Percentiles rank a stretch among this genome's conserved stretches.
phyloP scores from a whole-genome alignment of 805 yeast species.

The Teunomyces cretensis region DNA sequence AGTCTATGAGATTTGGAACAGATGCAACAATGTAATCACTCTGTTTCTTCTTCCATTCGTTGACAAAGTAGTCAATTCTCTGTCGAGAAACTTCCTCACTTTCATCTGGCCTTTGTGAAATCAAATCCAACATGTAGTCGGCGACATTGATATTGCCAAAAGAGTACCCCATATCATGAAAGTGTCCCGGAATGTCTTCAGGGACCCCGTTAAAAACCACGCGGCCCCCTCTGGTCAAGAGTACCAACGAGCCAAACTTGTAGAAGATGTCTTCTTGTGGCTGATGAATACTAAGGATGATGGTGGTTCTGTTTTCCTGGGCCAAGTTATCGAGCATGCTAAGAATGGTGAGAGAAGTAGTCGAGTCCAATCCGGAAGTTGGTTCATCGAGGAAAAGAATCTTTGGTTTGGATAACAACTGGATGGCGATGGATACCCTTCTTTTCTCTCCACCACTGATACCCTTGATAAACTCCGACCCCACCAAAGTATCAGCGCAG shows the following conservation, averaged over 20 bases:
- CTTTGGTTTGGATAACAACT: conserved; percentile 23
- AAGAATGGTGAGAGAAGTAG: conserved; percentile 22
- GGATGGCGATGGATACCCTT: conserved; percentile 29
- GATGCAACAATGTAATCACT: neutral
- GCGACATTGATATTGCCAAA: conserved; percentile 18
- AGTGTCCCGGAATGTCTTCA: conserved; percentile 9
- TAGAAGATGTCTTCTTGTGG: conserved; percentile 23
- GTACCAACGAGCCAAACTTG: conserved; percentile 19
- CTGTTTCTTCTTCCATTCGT: conserved; percentile 22
- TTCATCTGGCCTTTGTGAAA: conserved; percentile 46
- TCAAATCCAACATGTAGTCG: conserved; percentile 24
- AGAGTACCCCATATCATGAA: conserved; percentile 10
- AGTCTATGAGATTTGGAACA: neutral
- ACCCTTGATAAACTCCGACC: conserved; percentile 22
- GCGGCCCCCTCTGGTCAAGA: conserved; percentile 24
- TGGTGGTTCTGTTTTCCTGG: conserved; percentile 17
- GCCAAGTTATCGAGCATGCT: conserved; percentile 18
- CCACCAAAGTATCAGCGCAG: conserved; percentile 28
- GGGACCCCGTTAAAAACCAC: conserved; percentile 22
- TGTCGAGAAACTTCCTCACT: conserved; percentile 17
- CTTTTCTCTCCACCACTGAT: conserved; percentile 29
- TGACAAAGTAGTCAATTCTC: conserved; percentile 25
- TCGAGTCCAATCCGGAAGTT: conserved; percentile 26
- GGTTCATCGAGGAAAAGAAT: conserved; percentile 28
- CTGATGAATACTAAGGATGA: conserved; percentile 25